These are phyloP conservation scores for Solanum pennellii DNA, from an alignment of 257 asterid species.

Conservation along the genomic window DNA sequence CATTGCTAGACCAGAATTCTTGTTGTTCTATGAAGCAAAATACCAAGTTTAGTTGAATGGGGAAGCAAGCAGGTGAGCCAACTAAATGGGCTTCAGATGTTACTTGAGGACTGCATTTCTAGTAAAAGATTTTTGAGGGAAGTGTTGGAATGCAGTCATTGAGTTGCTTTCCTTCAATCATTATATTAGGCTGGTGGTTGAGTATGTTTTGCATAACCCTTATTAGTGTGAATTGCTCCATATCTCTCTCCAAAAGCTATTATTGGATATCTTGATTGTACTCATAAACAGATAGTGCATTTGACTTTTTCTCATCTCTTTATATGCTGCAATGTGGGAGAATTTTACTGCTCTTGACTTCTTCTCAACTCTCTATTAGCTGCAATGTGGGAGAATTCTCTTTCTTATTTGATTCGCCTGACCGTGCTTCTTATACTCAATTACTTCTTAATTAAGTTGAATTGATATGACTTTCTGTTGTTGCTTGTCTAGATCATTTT, in stretches of 20 bases:
- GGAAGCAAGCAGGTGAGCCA: neutral
- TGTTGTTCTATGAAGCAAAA: neutral
- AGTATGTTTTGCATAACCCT: neutral
- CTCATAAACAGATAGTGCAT: neutral
- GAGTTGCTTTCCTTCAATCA: neutral
- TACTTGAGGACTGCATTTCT: neutral
- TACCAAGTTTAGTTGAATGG: neutral
- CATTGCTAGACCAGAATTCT: neutral
- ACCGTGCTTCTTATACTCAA: neutral
- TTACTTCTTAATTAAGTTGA: neutral
- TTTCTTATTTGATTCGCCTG: neutral
- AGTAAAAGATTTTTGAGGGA: neutral
- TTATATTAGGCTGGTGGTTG: neutral
- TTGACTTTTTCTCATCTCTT: neutral
- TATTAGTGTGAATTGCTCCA: neutral
- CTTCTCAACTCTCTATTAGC: neutral
- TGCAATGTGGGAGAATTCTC: neutral
- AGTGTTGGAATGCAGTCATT: neutral
- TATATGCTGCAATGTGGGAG: neutral
- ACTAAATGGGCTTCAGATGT: neutral
- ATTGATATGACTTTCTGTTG: neutral
- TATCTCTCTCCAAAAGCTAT: neutral
- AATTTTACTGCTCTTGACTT: neutral
- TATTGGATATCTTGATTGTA: neutral
- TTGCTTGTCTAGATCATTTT: neutral